Base-by-base conservation (phyloP, 352 stramenopile species). In the Globisporangium echinulatum region DNA sequence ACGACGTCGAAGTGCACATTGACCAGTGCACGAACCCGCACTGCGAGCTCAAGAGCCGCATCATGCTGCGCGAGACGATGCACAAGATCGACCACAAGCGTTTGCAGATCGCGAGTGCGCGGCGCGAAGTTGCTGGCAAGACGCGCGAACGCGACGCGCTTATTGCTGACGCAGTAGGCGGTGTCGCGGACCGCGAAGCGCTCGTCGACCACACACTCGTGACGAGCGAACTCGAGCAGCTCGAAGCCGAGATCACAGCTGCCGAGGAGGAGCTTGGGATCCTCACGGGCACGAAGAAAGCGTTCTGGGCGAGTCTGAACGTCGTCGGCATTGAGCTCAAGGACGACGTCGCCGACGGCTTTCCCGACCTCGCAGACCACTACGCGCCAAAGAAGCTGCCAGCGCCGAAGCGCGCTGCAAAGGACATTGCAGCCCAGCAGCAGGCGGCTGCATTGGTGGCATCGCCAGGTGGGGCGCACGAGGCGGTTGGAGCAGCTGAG, bases 61-160 rank as follows among this genome's bases (percentile, higher is more conserved):
- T 89, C 43, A 74, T 89, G 68, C 64, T 86, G 10, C 77, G 79
- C 14, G 79, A 89, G 54, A 89, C 77, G 37, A 85, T 87, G 77
- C 77, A 89, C 74, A 87, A 86, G 62, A 72, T 89, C 38, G 74
- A 90, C 19, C 74, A 84, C 60, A 79, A 79, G 61, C 75, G 82
- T 52, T 63, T 82, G 33, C 68, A 85, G 64, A 63, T 85, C 17
- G 54, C 64, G n/a, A 59, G 62, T 7, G 48, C 63, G 1, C 73
- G 71, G 46, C 47, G 44, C 19, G 70, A 81, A 36, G 60, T 85
- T 4, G 57, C 74, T 19, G 51, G 39, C 10, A 88, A 80, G 64
- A 76, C 74, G 46, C 58, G 57, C 14, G 51, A 77, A 36, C 64
- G 84, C 37, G 79, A 84, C 57, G 58, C 62, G 2, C 37, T 49